Base-by-base conservation (phyloP, 768 basidiomycete genomes). In the Collybia sordida region DNA sequence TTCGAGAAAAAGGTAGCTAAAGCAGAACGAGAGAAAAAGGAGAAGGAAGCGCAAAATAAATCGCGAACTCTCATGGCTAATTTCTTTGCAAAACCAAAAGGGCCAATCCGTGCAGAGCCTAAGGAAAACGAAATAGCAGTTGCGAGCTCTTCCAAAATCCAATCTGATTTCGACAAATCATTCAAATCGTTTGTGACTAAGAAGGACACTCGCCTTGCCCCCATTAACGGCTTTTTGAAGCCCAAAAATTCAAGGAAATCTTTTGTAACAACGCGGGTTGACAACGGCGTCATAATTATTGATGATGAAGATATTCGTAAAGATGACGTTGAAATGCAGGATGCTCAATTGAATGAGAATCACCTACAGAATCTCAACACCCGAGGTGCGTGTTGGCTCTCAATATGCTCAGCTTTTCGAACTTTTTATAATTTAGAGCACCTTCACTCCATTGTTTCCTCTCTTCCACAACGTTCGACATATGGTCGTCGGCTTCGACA, bases 171-270 rank as follows among this genome's bases (percentile, higher is more conserved):
- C 57, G 78, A 86, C 47, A 80, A 72, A 57, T 73, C 75, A 1
- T 97, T 97, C 73, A 85, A 81, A 57, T 85, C 91, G 1, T 96
- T 93, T 63, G 73, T 81, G 4, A 57, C 89, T 51, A 91, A 88
- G 72, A 92, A 88, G 60, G 89, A 82, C 52, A 79, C 81, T 4
- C 72, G 75, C 22, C 58, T 94, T 15, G 91, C 92, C 3, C 88
- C 88, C 0, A 59, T 75, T 34, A 94, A 93, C 58, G 82, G 81
- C 74, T 92, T 90, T 67, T 58, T 67, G 49, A 66, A 57, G 25
- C 55, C 67, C 31, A 69, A 64, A 51, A 66, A 59, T 47, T 55
- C 53, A 39, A 64, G 58, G 49, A 56, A 58, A 14, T 53, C 52
- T 42, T 25, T 53, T 27, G 18, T 47, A 24, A 27, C 56, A 22